A percentile compares a stretch with the other conserved stretches of the same genome.
Evolutionary conservation across 495 filamentous ascomycete species (phyloP).

Genomic region (Hypoxylon lienhwacheense): DNA sequence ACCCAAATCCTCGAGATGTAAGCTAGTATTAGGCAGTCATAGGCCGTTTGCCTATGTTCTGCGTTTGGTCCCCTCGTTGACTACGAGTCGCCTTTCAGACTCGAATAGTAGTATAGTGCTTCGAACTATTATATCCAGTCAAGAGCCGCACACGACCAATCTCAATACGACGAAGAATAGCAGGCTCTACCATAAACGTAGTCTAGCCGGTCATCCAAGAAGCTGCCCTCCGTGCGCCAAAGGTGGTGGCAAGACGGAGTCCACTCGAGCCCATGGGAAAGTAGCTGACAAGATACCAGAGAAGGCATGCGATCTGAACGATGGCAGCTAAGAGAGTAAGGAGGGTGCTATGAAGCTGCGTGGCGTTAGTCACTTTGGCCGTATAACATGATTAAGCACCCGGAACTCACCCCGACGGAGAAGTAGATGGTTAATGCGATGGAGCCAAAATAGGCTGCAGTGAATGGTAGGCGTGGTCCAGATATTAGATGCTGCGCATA

Average conservation of each 20-base stretch:
- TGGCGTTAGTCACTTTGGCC: slow-evolving; percentile 27
- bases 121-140: not conserved
- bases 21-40: no score
- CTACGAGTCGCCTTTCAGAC: no score
- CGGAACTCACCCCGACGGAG: slow-evolving; percentile 84
- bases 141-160: not conserved
- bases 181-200: slow-evolving; percentile 18
- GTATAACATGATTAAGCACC: not conserved
- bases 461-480: slow-evolving; percentile 84
- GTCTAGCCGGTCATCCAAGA: slow-evolving; percentile 82
- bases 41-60: no score
- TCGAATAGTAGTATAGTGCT: no score
- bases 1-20: no score
- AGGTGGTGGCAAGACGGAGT: slow-evolving; percentile 79
- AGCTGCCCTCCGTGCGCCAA: slow-evolving; percentile 79
- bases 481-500: slow-evolving; percentile 88
- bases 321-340: slow-evolving; percentile 83
- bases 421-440: slow-evolving; percentile 90
- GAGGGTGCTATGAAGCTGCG: slow-evolving; percentile 73
- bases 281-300: slow-evolving; percentile 97
- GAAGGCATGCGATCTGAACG: slow-evolving; percentile 75
- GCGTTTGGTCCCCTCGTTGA: no score
- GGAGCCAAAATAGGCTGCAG: slow-evolving; percentile 94
- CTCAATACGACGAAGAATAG: not conserved
- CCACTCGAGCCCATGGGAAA: slow-evolving; percentile 96